phyloP scores from a whole-genome alignment of 768 basidiomycete species.

The Leucosporidium creatinivorum region DNA sequence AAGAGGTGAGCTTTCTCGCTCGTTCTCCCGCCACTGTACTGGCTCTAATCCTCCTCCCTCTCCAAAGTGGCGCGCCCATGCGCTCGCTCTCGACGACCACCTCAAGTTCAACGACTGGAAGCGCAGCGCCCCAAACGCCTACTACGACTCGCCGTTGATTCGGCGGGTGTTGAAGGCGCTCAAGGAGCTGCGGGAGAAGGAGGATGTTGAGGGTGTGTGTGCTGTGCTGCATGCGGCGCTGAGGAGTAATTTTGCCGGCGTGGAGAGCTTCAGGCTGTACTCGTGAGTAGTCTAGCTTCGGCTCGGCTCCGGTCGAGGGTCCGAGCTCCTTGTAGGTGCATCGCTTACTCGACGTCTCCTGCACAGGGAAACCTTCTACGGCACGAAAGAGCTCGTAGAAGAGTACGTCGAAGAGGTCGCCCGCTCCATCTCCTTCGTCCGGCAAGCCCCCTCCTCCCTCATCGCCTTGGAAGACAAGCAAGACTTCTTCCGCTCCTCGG shows the following conservation, averaged over 20 bases:
- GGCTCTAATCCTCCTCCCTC: background rate
- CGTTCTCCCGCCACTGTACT: background rate
- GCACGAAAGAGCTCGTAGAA: constrained; percentile 85
- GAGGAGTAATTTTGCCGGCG: constrained; percentile 84
- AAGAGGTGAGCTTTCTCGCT: constrained; percentile 47
- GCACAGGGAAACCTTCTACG: constrained; percentile 66
- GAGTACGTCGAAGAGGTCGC: constrained; percentile 48
- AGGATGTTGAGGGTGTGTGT: constrained; percentile 75
- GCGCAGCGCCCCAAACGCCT: constrained; percentile 69
- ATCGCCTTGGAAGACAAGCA: constrained; percentile 81
- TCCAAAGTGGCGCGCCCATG: constrained; percentile 68
- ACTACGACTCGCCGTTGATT: constrained; percentile 85
- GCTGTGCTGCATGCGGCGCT: constrained; percentile 88
- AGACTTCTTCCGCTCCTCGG: constrained; percentile 80
- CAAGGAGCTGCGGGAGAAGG: constrained; percentile 54
- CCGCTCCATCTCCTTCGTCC: constrained; percentile 64
- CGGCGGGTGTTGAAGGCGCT: constrained; percentile 31
- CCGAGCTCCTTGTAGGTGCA: no score
- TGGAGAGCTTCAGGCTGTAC: constrained; percentile 79
- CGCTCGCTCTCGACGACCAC: constrained; percentile 64
- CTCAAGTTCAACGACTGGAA: constrained; percentile 89
- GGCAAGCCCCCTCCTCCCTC: constrained; percentile 54
- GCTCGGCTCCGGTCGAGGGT: constrained; percentile 56
- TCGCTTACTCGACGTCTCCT: no score
- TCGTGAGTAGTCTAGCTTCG: constrained; percentile 42